Conservation (phyloP, 768 basidiomycete species). For the Dentipellis fragilis region DNA sequence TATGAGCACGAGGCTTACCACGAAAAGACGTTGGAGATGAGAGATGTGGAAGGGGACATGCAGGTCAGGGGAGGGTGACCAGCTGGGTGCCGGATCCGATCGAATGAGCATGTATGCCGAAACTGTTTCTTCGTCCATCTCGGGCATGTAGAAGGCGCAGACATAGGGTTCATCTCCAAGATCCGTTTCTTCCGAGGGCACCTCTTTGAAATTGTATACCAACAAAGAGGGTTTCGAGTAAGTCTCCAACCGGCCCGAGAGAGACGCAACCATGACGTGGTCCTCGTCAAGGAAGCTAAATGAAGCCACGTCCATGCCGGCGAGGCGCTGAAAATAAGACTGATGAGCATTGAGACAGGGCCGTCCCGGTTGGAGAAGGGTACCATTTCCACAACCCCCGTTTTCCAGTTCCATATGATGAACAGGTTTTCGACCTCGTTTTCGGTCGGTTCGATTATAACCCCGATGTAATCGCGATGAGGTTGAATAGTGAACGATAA, state of each 20-base stretch:
- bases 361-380: background rate
- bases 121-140: background rate
- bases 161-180: background rate
- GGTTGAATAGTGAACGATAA: constrained; percentile 10
- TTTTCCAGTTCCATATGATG: constrained; percentile 13
- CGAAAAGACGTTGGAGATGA: constrained; percentile 4
- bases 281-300: constrained; percentile 6
- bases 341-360: no score
- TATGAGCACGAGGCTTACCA: background rate
- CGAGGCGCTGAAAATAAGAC: background rate
- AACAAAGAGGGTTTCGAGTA: constrained; percentile 2
- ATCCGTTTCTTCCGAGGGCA: background rate
- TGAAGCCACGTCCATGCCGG: background rate
- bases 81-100: constrained; percentile 6
- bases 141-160: constrained; percentile 1
- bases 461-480: constrained; percentile 8
- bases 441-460: constrained; percentile 1
- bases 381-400: constrained; percentile 5
- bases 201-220: constrained; percentile 7
- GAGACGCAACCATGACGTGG: constrained; percentile 5
- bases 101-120: background rate
- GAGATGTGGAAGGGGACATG: constrained; percentile 19
- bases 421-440: background rate
- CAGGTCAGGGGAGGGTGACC: constrained; percentile 1
- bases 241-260: background rate